Conservation (phyloP, 352 stramenopile genomes). For the Globisporangium iwayamae region DNA sequence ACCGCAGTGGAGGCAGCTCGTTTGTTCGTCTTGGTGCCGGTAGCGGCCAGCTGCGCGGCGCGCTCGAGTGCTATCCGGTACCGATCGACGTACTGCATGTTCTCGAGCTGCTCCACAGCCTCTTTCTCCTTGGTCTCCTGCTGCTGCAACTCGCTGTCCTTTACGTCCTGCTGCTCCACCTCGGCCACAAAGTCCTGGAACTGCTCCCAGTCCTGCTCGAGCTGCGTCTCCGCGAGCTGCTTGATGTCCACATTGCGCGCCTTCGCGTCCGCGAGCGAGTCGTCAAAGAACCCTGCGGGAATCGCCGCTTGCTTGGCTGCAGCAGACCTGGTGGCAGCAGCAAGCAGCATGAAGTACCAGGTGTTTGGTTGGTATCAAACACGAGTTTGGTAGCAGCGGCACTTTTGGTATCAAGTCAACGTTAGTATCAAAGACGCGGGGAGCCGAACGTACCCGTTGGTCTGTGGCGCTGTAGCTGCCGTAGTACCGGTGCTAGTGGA, state of each 20-base stretch:
- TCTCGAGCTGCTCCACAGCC: slow-evolving; percentile 51
- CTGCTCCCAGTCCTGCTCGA: slow-evolving; percentile 50
- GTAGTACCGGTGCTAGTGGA: neutral
- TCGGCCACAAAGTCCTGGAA: slow-evolving; percentile 60
- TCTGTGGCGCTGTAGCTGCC: neutral
- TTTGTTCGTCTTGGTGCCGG: slow-evolving; percentile 21
- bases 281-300: slow-evolving; percentile 49
- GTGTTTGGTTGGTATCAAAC: neutral
- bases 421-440: neutral
- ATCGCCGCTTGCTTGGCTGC: slow-evolving; percentile 8
- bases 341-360: neutral
- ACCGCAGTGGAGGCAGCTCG: neutral
- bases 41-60: slow-evolving; percentile 18
- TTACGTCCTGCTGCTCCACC: slow-evolving; percentile 40
- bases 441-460: neutral
- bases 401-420: neutral
- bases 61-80: slow-evolving; percentile 50
- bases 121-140: slow-evolving; percentile 44
- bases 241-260: slow-evolving; percentile 42
- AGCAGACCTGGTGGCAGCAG: neutral
- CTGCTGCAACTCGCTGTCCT: slow-evolving; percentile 29
- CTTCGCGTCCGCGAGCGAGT: slow-evolving; percentile 47
- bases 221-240: slow-evolving; percentile 36
- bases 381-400: neutral
- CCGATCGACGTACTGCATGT: slow-evolving; percentile 68